Evolutionary conservation across 2,329 filamentous ascomycete species (phyloP).

Genomic region (Exophiala alcalophila): DNA sequence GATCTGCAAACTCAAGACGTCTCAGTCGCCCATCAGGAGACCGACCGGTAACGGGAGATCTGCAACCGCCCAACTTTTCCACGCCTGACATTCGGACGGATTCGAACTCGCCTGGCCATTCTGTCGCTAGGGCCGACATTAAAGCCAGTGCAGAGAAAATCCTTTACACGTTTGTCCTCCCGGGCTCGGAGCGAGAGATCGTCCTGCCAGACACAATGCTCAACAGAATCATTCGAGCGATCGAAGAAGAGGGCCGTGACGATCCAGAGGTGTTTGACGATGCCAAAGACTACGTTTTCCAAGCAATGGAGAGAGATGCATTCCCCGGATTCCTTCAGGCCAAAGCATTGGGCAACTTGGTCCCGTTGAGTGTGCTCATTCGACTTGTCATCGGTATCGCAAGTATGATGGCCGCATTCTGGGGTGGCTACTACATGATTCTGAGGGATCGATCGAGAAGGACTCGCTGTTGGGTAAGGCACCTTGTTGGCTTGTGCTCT

Average conservation of each 20-base stretch:
- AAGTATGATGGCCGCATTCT: slow-evolving; percentile 86
- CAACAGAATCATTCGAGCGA: slow-evolving; percentile 76
- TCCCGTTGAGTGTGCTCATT: slow-evolving; percentile 83
- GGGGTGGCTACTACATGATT: slow-evolving; percentile 90
- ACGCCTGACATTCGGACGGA: slow-evolving; percentile 65
- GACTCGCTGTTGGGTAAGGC: slow-evolving; percentile 75
- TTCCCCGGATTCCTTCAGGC: slow-evolving; percentile 93
- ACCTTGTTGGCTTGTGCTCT: slow-evolving; percentile 1
- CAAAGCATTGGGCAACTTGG: slow-evolving; percentile 93
- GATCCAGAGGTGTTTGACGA: slow-evolving; percentile 97
- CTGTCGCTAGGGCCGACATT: slow-evolving; percentile 84
- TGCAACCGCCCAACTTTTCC: slow-evolving; percentile 58
- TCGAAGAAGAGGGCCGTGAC: slow-evolving; percentile 87
- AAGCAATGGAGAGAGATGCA: slow-evolving; percentile 99
- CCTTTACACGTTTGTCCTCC: slow-evolving; percentile 93
- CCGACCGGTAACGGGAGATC: slow-evolving; percentile 44
- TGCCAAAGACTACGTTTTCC: slow-evolving; percentile 98
- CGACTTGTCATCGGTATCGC: slow-evolving; percentile 81
- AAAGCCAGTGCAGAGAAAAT: slow-evolving; percentile 95
- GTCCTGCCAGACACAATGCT: slow-evolving; percentile 86
- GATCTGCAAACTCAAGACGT: slow-evolving; percentile 44
- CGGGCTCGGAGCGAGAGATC: slow-evolving; percentile 94
- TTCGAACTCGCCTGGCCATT: slow-evolving; percentile 78
- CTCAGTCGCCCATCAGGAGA: slow-evolving; percentile 25
- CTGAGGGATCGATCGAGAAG: slow-evolving; percentile 74